These are phyloP conservation scores for Stellera chamaejasme DNA, from an alignment of 345 rosid genomes.

Conservation along the genomic window DNA sequence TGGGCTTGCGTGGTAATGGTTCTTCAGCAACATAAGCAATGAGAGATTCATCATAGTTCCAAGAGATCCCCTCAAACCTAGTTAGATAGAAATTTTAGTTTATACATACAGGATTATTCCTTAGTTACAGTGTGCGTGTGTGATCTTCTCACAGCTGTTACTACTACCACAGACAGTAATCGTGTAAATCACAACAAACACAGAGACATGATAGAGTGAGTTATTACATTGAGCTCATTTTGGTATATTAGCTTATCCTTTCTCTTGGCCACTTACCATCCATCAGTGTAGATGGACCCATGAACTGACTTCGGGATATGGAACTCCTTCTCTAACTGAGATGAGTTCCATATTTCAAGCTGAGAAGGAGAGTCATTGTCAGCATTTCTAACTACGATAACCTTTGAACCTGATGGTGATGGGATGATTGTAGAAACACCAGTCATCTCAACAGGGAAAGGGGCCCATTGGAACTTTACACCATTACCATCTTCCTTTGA, in stretches of 20 bases:
- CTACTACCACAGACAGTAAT: not conserved
- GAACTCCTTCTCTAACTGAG: constrained; percentile 76
- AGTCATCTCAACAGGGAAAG: constrained; percentile 80
- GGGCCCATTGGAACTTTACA: constrained; percentile 57
- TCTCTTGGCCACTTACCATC: constrained; percentile 46
- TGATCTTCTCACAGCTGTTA: not conserved
- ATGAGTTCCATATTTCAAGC: constrained; percentile 79
- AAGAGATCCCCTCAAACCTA: constrained; percentile 97
- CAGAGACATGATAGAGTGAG: no score
- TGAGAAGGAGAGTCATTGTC: constrained; percentile 72
- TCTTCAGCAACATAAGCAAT: constrained; percentile 87
- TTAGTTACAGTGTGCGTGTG: not conserved
- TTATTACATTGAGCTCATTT: no score
- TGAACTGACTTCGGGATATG: constrained; percentile 69
- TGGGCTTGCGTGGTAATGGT: constrained; percentile 55
- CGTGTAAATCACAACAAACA: no score
- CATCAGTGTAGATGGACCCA: constrained; percentile 73
- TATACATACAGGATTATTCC: no score
- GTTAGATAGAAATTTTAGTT: not conserved
- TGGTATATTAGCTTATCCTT: no score
- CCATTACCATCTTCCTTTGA: constrained; percentile 30
- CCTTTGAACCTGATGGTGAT: constrained; percentile 79
- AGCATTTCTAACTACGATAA: constrained; percentile 67
- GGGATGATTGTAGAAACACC: constrained; percentile 62
- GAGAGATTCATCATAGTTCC: constrained; percentile 72